phyloP scores from a whole-genome alignment of 805 yeast species.

The Vanderwaltozyma tropicalis region DNA sequence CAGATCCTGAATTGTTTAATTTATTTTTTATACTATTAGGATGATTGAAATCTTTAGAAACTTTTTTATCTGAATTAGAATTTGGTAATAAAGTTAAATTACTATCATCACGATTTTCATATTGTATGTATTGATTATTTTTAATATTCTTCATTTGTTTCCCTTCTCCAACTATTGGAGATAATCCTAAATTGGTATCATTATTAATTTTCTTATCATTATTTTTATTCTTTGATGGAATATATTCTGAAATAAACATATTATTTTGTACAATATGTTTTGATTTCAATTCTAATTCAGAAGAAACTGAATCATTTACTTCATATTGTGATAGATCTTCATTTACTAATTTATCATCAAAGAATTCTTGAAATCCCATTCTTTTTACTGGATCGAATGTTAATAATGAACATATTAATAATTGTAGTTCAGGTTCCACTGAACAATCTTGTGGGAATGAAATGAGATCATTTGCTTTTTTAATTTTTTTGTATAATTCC shows the following conservation, averaged over 20 bases:
- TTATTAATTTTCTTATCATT: not conserved
- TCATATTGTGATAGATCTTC: conserved; percentile 36
- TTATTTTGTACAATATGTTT: conserved; percentile 55
- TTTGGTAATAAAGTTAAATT: too few species aligned
- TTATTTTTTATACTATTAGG: not conserved
- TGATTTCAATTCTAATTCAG: conserved; percentile 52
- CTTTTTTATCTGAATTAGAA: not conserved
- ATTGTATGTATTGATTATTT: not conserved
- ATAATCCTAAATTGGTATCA: too few species aligned
- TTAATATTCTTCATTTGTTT: not conserved
- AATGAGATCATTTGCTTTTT: conserved; percentile 67
- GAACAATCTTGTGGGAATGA: conserved; percentile 62
- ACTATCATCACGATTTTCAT: too few species aligned
- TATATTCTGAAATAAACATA: conserved; percentile 76
- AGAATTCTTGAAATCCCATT: conserved; percentile 81
- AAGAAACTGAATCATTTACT: conserved; percentile 35
- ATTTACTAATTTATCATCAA: conserved; percentile 56
- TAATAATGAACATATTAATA: conserved; percentile 63
- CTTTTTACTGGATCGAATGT: conserved; percentile 81
- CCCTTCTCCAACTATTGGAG: too few species aligned
- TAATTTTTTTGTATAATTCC: conserved; percentile 78
- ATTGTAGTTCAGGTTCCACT: conserved; percentile 53
- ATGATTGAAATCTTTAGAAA: not conserved
- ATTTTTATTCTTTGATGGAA: conserved; percentile 28
- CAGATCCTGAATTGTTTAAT: conserved; percentile 26